A percentile compares a stretch with the other conserved stretches of the same genome.
phyloP scores from a whole-genome alignment of 2,329 filamentous ascomycete genomes.

The Diaporthe longicolla region DNA sequence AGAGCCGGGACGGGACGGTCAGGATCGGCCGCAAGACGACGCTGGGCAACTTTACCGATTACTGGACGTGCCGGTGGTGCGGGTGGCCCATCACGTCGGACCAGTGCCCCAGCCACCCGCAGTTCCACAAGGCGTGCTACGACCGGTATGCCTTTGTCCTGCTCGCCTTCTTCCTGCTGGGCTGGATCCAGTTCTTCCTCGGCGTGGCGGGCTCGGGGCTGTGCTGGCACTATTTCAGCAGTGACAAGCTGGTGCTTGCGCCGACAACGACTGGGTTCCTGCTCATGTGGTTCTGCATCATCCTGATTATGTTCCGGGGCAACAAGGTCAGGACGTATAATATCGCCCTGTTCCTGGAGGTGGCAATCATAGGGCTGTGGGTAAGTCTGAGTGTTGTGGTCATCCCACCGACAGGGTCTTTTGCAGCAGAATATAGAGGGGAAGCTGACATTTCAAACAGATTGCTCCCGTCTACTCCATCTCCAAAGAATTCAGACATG shows the following conservation, averaged over 20 bases:
- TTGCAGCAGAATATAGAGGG: not conserved
- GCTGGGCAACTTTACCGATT: constrained; percentile 52
- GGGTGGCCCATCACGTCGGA: constrained; percentile 55
- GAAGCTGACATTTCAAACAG: constrained; percentile 4
- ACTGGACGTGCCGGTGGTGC: constrained; percentile 62
- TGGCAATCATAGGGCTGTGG: constrained; percentile 53
- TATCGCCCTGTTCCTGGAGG: constrained; percentile 55
- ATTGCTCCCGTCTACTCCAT: constrained; percentile 49
- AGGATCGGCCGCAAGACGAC: constrained; percentile 55
- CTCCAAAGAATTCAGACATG: constrained; percentile 38
- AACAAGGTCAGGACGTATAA: constrained; percentile 56
- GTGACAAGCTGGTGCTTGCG: constrained; percentile 50
- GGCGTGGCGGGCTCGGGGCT: constrained; percentile 53
- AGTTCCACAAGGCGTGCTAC: constrained; percentile 59
- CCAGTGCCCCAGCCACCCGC: constrained; percentile 49
- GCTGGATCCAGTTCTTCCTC: constrained; percentile 55
- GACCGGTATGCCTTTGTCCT: constrained; percentile 55
- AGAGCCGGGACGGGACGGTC: constrained; percentile 53
- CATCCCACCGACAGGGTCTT: too few relatives aligned
- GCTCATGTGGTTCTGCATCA: constrained; percentile 53
- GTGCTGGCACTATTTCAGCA: constrained; percentile 53
- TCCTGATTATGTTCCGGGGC: constrained; percentile 53
- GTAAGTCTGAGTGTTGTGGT: constrained; percentile 45
- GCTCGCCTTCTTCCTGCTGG: constrained; percentile 55
- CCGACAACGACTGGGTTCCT: constrained; percentile 57